Base-by-base conservation (phyloP, 352 stramenopile genomes). In the Phytophthora europaea region DNA sequence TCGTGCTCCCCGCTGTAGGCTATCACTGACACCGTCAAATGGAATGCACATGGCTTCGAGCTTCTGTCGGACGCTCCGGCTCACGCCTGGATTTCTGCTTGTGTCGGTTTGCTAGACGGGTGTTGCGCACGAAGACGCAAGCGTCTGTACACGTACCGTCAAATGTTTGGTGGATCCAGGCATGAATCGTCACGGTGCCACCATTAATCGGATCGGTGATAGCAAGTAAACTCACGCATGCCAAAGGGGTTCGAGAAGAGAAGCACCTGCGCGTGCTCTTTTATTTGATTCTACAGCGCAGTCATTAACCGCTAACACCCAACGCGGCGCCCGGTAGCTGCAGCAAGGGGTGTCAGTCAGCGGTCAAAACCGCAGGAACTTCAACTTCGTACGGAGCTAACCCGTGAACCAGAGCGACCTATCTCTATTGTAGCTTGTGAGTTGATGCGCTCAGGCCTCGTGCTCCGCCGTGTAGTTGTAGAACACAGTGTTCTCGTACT, bases 381-480 rank as follows among this genome's bases (percentile, higher is more conserved):
- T 33, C 3, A 31, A 9, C 10, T 34, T 3, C 48, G 22, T 34
- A 31, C 20, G 22, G 22, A 43, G 13, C 36, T 43, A 43, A 52
- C n/a, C n/a, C 45, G 45, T 52, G 8, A 12, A 43, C 13, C 5
- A n/a, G 15, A 12, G 50, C 33, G 15, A 51, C 31, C 31, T 47
- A 61, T 61, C n/a, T 53, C n/a, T 33, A 31, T 53, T 53, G 47
- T 6, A 53, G 13, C n/a, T 6, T n/a, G n/a, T 45, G 4, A 34
- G 10, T 38, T 10, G 10, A 18, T 10, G 72, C 84, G 56, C 65
- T 69, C 48, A 58, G 38, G 53, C 31, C 40, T 79, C 69, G 12
- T 80, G 69, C 22, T 69, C 73, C 1, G 68, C 70, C 18, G 78
- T 85, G 58, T 71, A 66, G 74, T 85, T 86, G 52, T 82, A 88